Evolutionary conservation across 2,329 filamentous ascomycete species (phyloP), one percentile per base, ranked within the genome.

Genomic region (Ustulina deusta): DNA sequence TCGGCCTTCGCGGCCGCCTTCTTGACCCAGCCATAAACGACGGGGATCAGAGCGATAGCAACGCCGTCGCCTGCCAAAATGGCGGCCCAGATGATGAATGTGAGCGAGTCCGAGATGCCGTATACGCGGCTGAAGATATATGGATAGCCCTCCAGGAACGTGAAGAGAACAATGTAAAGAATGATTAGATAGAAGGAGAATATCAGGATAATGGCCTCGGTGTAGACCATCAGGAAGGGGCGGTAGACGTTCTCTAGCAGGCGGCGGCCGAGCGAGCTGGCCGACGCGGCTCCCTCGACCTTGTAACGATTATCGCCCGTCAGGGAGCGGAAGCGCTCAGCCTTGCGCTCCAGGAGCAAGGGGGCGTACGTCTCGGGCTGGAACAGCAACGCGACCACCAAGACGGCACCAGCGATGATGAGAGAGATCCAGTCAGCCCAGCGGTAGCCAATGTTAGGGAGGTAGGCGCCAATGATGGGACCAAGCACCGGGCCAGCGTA

Each of bases 11-110:
- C 42, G 13, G 42, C 42, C 2, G 42, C 42, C 42, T 46, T 46
- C 13, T 46, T 46, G 20, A 46, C 42, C 42, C 42, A 46, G 42
- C 42, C 20, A 46, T 46, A 46, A 46, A 46, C 42, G 20, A 46
- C 20, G 7, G 42, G 42, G 9, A 46, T 46, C 10, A 46, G 20
- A 13, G 20, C 20, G 10, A 46, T 46, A 46, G 42, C 42, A 46
- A 46, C 42, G 25, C 42, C 42, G 11, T 46, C 42, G 20, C 42
- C 42, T 22, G 11, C 42, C 3, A 46, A 20, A 46, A 46, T 46
- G 42, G 42, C 42, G 11, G 25, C 42, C 42, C 42, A 46, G 7
- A 46, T 20, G n/a, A 46, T 46, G 20, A 46, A 46, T 46, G 42
- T 46, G 42, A 46, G 42, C 20, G 42, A 46, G n/a, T 46, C 42